Percentiles rank a stretch among this genome's conserved stretches.
These are phyloP conservation scores for Xylariaceae sp. DNA, from an alignment of 2,329 filamentous ascomycete genomes.

Conservation along the genomic window DNA sequence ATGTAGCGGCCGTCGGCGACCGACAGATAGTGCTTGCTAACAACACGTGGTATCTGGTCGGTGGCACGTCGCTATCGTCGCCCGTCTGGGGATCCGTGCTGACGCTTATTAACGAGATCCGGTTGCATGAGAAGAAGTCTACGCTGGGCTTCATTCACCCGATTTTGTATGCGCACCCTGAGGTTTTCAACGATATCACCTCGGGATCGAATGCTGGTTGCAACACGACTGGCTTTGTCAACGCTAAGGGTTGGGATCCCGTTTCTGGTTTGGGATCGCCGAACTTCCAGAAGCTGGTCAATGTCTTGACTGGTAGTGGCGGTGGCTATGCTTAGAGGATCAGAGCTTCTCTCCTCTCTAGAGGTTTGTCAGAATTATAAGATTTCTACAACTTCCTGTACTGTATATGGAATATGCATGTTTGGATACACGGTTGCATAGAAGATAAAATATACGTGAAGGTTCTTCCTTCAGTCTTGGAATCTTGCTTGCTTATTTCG, in stretches of 20 bases:
- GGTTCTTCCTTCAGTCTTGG: no score
- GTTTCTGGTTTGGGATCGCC: conserved; percentile 35
- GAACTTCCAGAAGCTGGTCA: conserved; percentile 16
- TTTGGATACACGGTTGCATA: no score
- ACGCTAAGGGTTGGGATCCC: conserved; percentile 39
- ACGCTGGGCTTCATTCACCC: conserved; percentile 51
- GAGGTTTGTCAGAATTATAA: no score
- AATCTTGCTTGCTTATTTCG: no score
- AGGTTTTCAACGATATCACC: conserved; percentile 38
- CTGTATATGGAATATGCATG: no score
- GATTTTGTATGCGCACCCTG: conserved; percentile 43
- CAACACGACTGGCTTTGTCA: conserved; percentile 39
- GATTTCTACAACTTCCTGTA: no score
- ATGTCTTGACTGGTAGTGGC: conserved; percentile 13
- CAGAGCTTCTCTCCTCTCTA: no score
- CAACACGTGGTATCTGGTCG: conserved; percentile 32
- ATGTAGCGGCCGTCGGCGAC: conserved; percentile 41
- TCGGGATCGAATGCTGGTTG: conserved; percentile 36
- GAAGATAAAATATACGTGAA: no score
- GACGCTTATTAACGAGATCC: conserved; percentile 49
- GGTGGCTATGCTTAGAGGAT: no score
- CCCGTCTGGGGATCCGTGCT: conserved; percentile 53
- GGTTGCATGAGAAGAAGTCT: conserved; percentile 41
- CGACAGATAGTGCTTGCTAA: conserved; percentile 25
- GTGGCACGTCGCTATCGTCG: conserved; percentile 53